Percentiles rank a stretch among this genome's conserved stretches.
Conservation (phyloP, 345 rosid species). For the Eucalyptus viminalis region DNA sequence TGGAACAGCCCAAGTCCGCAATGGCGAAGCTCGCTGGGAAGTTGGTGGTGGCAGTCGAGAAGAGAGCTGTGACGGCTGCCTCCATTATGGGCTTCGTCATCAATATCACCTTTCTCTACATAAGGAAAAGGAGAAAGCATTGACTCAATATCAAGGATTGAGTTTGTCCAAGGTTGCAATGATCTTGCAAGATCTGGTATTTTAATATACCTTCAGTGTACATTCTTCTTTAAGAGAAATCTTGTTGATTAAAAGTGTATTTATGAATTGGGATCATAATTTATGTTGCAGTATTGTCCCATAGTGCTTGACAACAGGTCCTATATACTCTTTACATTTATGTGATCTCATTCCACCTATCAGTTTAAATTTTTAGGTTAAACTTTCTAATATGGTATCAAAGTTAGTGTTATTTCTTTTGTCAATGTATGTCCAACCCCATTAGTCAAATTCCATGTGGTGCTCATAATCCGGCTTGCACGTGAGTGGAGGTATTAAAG, state of each 20-base stretch:
- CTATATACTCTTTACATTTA: too few species aligned
- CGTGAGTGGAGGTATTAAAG: background rate
- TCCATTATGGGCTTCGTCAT: background rate
- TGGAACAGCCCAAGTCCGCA: background rate
- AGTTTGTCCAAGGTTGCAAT: background rate
- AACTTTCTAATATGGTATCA: too few species aligned
- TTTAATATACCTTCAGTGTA: background rate
- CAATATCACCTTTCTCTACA: background rate
- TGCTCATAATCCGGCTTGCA: background rate
- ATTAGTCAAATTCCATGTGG: too few species aligned
- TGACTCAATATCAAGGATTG: background rate
- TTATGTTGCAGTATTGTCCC: too few species aligned
- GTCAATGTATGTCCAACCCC: background rate
- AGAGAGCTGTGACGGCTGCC: background rate
- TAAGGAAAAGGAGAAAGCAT: background rate
- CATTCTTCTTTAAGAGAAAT: background rate
- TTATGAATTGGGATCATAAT: background rate
- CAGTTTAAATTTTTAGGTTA: too few species aligned
- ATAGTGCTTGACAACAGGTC: background rate
- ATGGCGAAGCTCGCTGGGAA: background rate
- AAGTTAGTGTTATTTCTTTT: background rate
- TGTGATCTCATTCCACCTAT: rapidly evolving
- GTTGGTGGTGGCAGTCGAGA: background rate
- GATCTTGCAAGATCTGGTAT: background rate
- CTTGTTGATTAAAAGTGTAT: background rate